Evolutionary conservation across 306 rosid species (phyloP).

Genomic region (Dryas drummondii): DNA sequence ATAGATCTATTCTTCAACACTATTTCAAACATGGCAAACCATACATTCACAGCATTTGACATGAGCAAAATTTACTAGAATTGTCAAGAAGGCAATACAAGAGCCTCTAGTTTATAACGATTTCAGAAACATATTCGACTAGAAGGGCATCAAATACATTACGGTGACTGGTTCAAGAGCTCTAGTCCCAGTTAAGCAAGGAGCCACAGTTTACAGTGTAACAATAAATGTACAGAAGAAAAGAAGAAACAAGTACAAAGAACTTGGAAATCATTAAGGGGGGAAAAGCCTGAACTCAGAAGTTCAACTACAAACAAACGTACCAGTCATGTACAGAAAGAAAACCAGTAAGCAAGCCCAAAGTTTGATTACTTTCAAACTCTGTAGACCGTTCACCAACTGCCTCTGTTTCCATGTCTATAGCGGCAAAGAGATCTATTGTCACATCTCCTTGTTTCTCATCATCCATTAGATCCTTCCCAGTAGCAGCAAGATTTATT

Average conservation of each 20-base stretch:
- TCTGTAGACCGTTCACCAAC: constrained; percentile 73
- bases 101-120: neutral
- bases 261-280: neutral
- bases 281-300: neutral
- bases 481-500: constrained; percentile 96
- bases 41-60: neutral
- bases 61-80: neutral
- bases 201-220: neutral
- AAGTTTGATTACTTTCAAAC: constrained; percentile 77
- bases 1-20: neutral
- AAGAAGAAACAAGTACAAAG: neutral
- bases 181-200: neutral
- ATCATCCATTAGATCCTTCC: constrained; percentile 97
- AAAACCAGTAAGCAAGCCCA: constrained; percentile 95
- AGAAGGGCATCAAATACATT: neutral
- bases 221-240: neutral
- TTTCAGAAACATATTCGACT: neutral
- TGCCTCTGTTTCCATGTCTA: constrained; percentile 80
- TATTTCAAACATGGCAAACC: neutral
- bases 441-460: constrained; percentile 92
- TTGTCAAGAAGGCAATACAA: neutral
- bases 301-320: constrained; percentile 1
- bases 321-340: constrained; percentile 96
- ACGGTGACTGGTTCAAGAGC: neutral
- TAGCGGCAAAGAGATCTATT: constrained; percentile 77